Evolutionary conservation across 1,284 basidiomycete species (phyloP).

Genomic region (Trichosporon ovoides): DNA sequence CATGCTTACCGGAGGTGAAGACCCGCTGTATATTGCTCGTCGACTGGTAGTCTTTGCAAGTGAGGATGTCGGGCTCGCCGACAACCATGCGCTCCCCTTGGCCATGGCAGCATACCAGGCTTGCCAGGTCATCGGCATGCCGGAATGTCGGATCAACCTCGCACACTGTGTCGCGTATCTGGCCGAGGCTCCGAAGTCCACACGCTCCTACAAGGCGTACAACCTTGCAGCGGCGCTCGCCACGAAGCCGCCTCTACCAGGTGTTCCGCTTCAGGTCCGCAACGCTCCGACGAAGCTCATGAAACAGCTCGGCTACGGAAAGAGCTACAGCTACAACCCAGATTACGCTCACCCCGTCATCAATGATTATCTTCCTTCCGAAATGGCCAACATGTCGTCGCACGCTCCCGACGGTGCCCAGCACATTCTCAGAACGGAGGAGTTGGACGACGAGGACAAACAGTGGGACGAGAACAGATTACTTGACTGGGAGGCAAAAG

Average conservation of each 20-base stretch:
- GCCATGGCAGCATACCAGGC: constrained; percentile 70
- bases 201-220: constrained; percentile 71
- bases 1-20: constrained; percentile 80
- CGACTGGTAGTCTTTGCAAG: constrained; percentile 77
- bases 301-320: constrained; percentile 71
- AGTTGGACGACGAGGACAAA: constrained; percentile 57
- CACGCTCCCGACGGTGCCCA: constrained; percentile 21
- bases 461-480: constrained; percentile 69
- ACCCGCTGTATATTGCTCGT: constrained; percentile 76
- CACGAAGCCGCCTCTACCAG: constrained; percentile 46
- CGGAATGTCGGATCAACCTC: constrained; percentile 55
- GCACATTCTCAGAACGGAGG: constrained; percentile 55
- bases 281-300: constrained; percentile 81
- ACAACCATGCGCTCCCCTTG: constrained; percentile 64
- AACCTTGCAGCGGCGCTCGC: constrained; percentile 64
- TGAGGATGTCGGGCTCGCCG: constrained; percentile 78
- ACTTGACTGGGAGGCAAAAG: constrained; percentile 63
- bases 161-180: constrained; percentile 74
- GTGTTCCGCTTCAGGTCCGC: constrained; percentile 68
- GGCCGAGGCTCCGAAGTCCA: constrained; percentile 75
- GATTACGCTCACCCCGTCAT: constrained; percentile 68
- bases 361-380: constrained; percentile 55
- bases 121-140: constrained; percentile 78
- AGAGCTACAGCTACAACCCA: constrained; percentile 74
- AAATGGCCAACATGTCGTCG: constrained; percentile 44